phyloP scores from a whole-genome alignment of 441 rosid species.

The Macaranga tanarius region DNA sequence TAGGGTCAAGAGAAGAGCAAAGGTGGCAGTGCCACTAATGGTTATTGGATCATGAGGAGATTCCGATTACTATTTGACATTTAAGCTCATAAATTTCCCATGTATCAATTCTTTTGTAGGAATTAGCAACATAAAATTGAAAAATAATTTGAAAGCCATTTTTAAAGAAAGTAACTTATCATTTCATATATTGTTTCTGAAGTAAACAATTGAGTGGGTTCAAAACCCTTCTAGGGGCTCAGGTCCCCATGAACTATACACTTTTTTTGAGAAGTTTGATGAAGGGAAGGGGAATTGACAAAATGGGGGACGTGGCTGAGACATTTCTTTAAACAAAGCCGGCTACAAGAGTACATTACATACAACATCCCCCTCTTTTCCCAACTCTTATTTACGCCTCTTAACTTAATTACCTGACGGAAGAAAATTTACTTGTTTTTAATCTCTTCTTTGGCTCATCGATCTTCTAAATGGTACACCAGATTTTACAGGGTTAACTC shows the following conservation, averaged over 20 bases:
- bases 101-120: too few species aligned
- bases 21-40: too few species aligned
- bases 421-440: not conserved
- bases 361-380: slow-evolving; percentile 29
- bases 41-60: too few species aligned
- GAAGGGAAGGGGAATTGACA: slow-evolving; percentile 19
- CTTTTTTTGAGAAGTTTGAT: not conserved
- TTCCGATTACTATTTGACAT: too few species aligned
- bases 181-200: not conserved
- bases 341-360: slow-evolving; percentile 33
- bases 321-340: slow-evolving; percentile 29
- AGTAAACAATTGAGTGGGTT: not conserved
- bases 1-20: too few species aligned
- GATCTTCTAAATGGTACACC: slow-evolving; percentile 47
- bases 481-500: slow-evolving; percentile 45
- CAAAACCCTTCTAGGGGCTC: slow-evolving; percentile 9
- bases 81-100: too few species aligned
- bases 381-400: slow-evolving; percentile 36
- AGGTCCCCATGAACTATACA: slow-evolving; percentile 11
- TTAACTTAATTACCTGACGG: slow-evolving; percentile 19
- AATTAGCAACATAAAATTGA: too few species aligned
- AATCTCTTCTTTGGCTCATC: slow-evolving; percentile 36
- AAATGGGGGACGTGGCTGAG: slow-evolving; percentile 34
- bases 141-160: not conserved
- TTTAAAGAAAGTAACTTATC: not conserved